These are phyloP conservation scores for Aspergillus unguis DNA, from an alignment of 2,329 filamentous ascomycete genomes.

Conservation along the genomic window DNA sequence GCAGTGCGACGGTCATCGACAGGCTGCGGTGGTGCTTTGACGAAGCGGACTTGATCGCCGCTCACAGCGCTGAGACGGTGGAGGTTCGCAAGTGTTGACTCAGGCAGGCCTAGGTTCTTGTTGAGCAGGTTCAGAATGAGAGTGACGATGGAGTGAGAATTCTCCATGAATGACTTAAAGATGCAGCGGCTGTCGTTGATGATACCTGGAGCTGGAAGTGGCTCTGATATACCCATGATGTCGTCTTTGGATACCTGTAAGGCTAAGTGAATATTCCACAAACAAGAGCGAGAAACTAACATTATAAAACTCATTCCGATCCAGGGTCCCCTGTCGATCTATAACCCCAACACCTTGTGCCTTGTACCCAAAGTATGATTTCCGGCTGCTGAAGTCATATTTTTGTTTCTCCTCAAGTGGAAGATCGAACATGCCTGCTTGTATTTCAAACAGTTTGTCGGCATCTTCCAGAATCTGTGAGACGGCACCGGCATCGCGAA, in stretches of 20 bases:
- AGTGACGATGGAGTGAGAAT: slow-evolving; percentile 46
- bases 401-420: slow-evolving; percentile 51
- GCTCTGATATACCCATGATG: slow-evolving; percentile 40
- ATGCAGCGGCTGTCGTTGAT: slow-evolving; percentile 35
- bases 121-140: slow-evolving; percentile 47
- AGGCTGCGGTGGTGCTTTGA: slow-evolving; percentile 49
- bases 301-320: slow-evolving; percentile 57
- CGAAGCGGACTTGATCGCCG: slow-evolving; percentile 55
- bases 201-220: slow-evolving; percentile 44
- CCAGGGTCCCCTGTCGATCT: slow-evolving; percentile 48
- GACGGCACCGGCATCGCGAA: slow-evolving; percentile 39
- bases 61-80: slow-evolving; percentile 45
- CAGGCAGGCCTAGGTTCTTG: slow-evolving; percentile 41
- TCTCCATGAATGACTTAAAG: slow-evolving; percentile 45
- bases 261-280: not conserved
- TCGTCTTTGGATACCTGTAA: slow-evolving; percentile 52
- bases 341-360: slow-evolving; percentile 47
- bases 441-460: slow-evolving; percentile 47
- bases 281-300: slow-evolving; percentile 24
- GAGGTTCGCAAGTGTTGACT: slow-evolving; percentile 43
- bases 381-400: slow-evolving; percentile 52
- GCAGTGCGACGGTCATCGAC: slow-evolving; percentile 41
- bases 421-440: slow-evolving; percentile 48
- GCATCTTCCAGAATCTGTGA: slow-evolving; percentile 43
- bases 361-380: slow-evolving; percentile 55